A percentile compares a stretch with the other conserved stretches of the same genome.
Conservation (phyloP, 257 asterid species). For the Solanum etuberosum region DNA sequence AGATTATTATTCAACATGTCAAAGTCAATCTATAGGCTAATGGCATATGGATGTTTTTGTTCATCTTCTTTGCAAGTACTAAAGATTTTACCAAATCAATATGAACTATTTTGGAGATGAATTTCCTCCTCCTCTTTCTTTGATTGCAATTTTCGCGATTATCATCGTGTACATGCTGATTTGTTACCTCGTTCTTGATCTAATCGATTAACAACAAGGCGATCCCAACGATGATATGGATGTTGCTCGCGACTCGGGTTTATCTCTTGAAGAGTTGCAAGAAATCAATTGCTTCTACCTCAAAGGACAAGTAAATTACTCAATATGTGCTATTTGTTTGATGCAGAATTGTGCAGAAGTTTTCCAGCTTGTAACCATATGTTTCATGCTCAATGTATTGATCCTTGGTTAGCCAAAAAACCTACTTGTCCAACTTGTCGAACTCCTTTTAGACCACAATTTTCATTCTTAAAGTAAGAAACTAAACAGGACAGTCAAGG, state of each 20-base stretch:
- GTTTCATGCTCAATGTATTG: conserved; percentile 59
- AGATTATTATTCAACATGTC: background rate
- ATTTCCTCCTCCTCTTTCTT: conserved; percentile 38
- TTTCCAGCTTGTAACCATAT: conserved; percentile 51
- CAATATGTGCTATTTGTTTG: conserved; percentile 43
- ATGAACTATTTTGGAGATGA: conserved; percentile 21
- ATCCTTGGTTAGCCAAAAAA: conserved; percentile 46
- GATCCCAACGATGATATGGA: background rate
- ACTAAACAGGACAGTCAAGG: background rate
- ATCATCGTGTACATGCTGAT: conserved; percentile 26
- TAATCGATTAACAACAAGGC: conserved; percentile 16
- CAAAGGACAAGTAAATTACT: conserved; percentile 5
- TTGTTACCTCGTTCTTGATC: conserved; percentile 36
- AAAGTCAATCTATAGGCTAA: background rate
- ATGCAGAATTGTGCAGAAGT: conserved; percentile 30
- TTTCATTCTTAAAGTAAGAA: background rate
- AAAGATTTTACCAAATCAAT: background rate
- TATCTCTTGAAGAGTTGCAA: conserved; percentile 36
- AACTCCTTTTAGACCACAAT: conserved; percentile 21
- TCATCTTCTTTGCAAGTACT: background rate
- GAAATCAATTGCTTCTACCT: conserved; percentile 28
- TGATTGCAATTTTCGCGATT: conserved; percentile 27
- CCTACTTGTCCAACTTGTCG: conserved; percentile 49
- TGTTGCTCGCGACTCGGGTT: conserved; percentile 8
- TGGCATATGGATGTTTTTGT: background rate